Conservation (phyloP, 352 stramenopile genomes). For the Pythium dissimile region DNA sequence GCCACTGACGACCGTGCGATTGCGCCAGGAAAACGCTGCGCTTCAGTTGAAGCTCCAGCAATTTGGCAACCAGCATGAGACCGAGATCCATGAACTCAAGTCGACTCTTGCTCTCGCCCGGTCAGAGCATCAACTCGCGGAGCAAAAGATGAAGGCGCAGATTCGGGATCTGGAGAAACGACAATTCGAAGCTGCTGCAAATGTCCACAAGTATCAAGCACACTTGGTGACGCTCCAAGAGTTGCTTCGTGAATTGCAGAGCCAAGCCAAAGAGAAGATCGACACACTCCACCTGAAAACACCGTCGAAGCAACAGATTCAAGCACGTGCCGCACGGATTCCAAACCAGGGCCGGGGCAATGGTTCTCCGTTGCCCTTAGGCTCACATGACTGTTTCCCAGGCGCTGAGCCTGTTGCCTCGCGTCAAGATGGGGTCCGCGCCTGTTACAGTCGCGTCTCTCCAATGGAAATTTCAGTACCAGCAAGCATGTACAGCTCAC, state of each 20-base stretch:
- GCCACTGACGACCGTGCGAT: background rate
- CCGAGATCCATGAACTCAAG: slow-evolving; percentile 4
- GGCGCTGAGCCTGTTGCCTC: no score
- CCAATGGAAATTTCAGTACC: no score
- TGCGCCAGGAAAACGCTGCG: slow-evolving; percentile 18
- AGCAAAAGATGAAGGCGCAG: slow-evolving; percentile 14
- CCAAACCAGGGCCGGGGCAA: no score
- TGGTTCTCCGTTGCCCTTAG: no score
- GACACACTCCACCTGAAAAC: no score
- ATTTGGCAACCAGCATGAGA: slow-evolving; percentile 13
- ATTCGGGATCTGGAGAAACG: slow-evolving; percentile 12
- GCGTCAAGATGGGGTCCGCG: no score
- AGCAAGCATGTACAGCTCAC: no score
- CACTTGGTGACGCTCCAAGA: slow-evolving; percentile 1
- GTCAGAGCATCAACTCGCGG: background rate
- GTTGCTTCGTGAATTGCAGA: slow-evolving; percentile 2
- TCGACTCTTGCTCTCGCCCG: background rate
- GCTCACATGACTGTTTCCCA: no score
- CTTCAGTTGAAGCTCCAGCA: slow-evolving; percentile 16
- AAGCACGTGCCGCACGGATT: no score
- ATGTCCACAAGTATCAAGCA: background rate
- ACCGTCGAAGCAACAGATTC: no score
- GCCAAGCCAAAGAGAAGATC: background rate
- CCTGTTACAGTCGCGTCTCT: no score
- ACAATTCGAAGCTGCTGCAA: background rate